These are phyloP conservation scores for Recurvomyces mirabilis DNA, from an alignment of 495 filamentous ascomycete species.

Conservation along the genomic window DNA sequence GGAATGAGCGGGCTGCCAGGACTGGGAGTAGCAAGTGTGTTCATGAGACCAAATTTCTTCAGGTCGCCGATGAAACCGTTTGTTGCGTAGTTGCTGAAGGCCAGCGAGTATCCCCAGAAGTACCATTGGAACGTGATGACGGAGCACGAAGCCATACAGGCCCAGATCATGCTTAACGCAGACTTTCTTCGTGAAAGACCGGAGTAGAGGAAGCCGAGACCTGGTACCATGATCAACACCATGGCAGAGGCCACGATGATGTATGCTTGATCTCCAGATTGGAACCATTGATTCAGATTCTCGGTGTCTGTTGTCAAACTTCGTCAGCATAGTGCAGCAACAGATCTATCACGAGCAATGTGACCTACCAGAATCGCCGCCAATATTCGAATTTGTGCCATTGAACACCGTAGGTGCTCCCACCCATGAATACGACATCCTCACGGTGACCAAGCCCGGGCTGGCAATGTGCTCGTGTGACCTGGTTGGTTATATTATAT, in stretches of 20 bases:
- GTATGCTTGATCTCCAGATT: slow-evolving; percentile 67
- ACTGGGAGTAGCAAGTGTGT: slow-evolving; percentile 50
- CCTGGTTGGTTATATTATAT: neutral
- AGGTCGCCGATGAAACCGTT: slow-evolving; percentile 60
- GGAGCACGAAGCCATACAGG: slow-evolving; percentile 53
- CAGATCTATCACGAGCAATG: no score
- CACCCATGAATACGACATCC: slow-evolving; percentile 70
- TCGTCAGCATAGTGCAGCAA: no score
- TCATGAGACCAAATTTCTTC: slow-evolving; percentile 54
- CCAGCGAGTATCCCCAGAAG: slow-evolving; percentile 65
- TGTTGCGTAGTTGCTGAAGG: slow-evolving; percentile 51
- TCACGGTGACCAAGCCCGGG: neutral
- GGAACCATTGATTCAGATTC: slow-evolving; percentile 82
- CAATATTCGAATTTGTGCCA: slow-evolving; percentile 56
- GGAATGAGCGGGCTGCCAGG: slow-evolving; percentile 54
- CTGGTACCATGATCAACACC: slow-evolving; percentile 84
- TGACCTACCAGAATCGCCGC: slow-evolving; percentile 73
- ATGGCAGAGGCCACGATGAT: slow-evolving; percentile 87
- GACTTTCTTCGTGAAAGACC: slow-evolving; percentile 55
- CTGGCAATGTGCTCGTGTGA: neutral
- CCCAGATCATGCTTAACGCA: slow-evolving; percentile 59
- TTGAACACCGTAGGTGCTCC: slow-evolving; percentile 66
- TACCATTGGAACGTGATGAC: slow-evolving; percentile 66
- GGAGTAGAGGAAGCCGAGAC: slow-evolving; percentile 60
- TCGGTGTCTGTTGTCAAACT: slow-evolving; percentile 41